Conservation (phyloP, 2,329 filamentous ascomycete species). For the Apiospora malaysiana region DNA sequence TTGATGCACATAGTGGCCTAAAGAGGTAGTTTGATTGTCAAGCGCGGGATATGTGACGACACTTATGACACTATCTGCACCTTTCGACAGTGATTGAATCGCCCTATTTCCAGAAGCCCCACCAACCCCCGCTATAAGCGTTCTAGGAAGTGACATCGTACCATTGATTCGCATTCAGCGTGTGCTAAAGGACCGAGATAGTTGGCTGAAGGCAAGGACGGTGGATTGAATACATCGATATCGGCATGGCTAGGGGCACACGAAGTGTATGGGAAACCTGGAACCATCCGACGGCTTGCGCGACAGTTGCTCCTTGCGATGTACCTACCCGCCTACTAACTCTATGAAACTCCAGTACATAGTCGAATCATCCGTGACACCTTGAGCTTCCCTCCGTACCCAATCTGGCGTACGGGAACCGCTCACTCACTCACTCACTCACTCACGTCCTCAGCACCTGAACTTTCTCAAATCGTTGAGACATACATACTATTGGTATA, state of each 20-base stretch:
- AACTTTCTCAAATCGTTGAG: background rate
- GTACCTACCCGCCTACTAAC: no score
- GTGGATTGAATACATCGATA: background rate
- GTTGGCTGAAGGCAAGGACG: constrained; percentile 3
- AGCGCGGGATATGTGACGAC: background rate
- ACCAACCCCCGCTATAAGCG: background rate
- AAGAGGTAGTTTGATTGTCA: constrained; percentile 13
- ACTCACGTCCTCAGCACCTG: background rate
- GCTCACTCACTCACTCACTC: background rate
- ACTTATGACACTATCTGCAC: background rate
- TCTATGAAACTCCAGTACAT: background rate
- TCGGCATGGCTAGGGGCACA: constrained; percentile 2
- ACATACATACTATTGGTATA: no score
- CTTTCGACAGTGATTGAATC: background rate
- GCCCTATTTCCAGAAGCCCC: background rate
- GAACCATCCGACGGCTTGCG: constrained; percentile 1
- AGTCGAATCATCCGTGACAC: background rate
- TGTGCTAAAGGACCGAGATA: background rate
- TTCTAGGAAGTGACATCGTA: background rate
- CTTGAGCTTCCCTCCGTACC: constrained; percentile 1
- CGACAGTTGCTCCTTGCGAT: background rate
- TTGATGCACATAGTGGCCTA: background rate
- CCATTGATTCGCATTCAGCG: background rate
- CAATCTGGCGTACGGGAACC: background rate
- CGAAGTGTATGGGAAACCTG: background rate